Percentiles rank a stretch among this genome's conserved stretches.
Evolutionary conservation across 176 grass and related monocot genomes (phyloP).

Genomic region (Aegilops speltoides): DNA sequence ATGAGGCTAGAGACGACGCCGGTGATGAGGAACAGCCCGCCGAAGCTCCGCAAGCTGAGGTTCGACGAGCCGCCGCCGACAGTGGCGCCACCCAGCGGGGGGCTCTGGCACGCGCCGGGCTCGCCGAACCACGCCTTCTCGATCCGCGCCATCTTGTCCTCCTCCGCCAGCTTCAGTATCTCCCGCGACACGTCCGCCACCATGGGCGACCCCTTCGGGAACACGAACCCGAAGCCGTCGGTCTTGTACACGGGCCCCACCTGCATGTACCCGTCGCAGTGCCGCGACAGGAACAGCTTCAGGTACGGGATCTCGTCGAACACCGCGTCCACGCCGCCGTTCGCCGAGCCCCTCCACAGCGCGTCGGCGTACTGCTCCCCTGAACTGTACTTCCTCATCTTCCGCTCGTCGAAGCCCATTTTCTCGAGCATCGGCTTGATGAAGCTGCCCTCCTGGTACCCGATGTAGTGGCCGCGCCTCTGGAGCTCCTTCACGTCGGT

Average conservation of each 20-base stretch:
- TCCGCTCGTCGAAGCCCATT: too few species aligned
- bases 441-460: too few species aligned
- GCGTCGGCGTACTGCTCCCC: too few species aligned
- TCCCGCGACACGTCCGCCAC: constrained; percentile 44
- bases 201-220: constrained; percentile 53
- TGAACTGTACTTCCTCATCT: too few species aligned
- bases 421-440: too few species aligned
- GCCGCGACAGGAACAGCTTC: background rate
- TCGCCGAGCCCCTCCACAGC: too few species aligned
- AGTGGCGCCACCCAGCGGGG: background rate
- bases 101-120: constrained; percentile 16
- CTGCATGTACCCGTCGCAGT: constrained; percentile 55
- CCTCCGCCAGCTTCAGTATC: constrained; percentile 37
- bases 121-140: constrained; percentile 65
- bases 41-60: constrained; percentile 71
- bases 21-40: constrained; percentile 78
- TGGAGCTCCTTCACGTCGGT: too few species aligned
- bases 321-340: too few species aligned
- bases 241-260: constrained; percentile 57
- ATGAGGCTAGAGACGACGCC: constrained; percentile 52
- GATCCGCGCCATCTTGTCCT: constrained; percentile 45
- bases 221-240: constrained; percentile 69
- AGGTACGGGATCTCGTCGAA: too few species aligned
- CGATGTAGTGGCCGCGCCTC: too few species aligned
- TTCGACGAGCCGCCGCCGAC: constrained; percentile 36